Conservation (phyloP, 345 rosid species). For the Jatropha curcas region DNA sequence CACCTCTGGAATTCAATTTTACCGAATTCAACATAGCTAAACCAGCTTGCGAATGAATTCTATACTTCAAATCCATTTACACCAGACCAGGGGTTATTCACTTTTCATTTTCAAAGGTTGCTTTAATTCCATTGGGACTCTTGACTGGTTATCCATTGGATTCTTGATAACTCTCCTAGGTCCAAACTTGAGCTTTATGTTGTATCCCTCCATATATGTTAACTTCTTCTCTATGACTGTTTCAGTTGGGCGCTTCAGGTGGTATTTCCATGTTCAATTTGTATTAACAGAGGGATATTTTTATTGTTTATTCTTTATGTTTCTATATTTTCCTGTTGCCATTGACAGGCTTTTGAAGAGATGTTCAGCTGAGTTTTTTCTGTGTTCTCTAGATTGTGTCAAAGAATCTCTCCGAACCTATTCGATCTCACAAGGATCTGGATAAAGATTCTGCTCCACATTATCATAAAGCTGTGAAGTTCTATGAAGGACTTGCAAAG, state of each 20-base stretch:
- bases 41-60: no score
- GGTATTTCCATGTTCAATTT: neutral
- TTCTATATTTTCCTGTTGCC: neutral
- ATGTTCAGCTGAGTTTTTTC: neutral
- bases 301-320: neutral
- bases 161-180: neutral
- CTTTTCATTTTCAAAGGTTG: neutral
- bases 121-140: neutral
- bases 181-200: neutral
- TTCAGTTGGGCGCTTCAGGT: neutral
- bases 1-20: no score
- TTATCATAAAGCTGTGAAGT: constrained; percentile 77
- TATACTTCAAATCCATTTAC: no score
- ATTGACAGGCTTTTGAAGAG: neutral
- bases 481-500: constrained; percentile 75
- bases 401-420: constrained; percentile 78
- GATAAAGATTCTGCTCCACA: constrained; percentile 80
- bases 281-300: neutral
- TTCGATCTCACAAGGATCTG: constrained; percentile 95
- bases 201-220: no score
- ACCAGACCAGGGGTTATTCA: no score
- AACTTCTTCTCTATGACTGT: neutral
- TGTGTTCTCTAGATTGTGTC: constrained; percentile 66
- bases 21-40: no score
- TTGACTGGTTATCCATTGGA: neutral